Evolutionary conservation across 768 basidiomycete genomes (phyloP).

Genomic region (Leccinum arenicola): DNA sequence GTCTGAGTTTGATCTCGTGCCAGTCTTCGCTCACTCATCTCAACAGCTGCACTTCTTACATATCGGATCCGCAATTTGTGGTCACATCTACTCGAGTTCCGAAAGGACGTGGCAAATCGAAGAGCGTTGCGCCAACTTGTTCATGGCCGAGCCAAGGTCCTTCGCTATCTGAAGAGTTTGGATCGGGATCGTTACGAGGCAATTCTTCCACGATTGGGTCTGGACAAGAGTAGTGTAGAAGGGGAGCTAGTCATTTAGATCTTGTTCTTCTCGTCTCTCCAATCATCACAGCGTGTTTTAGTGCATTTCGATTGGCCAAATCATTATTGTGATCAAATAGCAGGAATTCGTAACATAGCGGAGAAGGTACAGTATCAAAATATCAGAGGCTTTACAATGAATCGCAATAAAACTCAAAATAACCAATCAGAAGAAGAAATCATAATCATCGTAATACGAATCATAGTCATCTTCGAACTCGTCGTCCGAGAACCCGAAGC

Average conservation of each 20-base stretch:
- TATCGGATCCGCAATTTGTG: constrained; percentile 81
- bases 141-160: constrained; percentile 78
- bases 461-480: constrained; percentile 23
- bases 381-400: constrained; percentile 15
- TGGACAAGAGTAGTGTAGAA: constrained; percentile 80
- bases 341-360: constrained; percentile 14
- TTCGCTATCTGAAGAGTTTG: constrained; percentile 70
- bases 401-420: background rate
- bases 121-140: constrained; percentile 75
- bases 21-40: background rate
- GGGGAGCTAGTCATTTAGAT: constrained; percentile 79
- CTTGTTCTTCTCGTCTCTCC: background rate
- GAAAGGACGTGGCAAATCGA: constrained; percentile 74
- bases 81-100: constrained; percentile 64
- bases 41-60: constrained; percentile 80
- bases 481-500: constrained; percentile 15
- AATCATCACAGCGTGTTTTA: too few relatives aligned
- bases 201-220: constrained; percentile 67
- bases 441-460: constrained; percentile 15
- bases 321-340: constrained; percentile 17
- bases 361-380: constrained; percentile 10
- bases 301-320: background rate
- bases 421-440: constrained; percentile 18
- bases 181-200: constrained; percentile 72
- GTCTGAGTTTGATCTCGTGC: background rate